Conservation (phyloP, 2,329 filamentous ascomycete species). For the Penicillium sumatraense region DNA sequence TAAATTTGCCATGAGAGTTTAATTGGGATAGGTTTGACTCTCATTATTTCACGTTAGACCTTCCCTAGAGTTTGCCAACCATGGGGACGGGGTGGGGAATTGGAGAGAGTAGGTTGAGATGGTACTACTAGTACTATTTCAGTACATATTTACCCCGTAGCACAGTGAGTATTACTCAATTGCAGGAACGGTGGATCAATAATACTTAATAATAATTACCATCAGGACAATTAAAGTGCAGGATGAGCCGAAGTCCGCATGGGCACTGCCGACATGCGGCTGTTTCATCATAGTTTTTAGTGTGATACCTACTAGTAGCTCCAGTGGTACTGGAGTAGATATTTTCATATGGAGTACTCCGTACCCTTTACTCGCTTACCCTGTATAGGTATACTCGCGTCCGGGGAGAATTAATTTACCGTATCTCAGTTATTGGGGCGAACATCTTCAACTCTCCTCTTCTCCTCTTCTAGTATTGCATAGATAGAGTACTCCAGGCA, state of each 20-base stretch:
- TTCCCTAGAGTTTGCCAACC: not conserved
- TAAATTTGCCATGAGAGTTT: not conserved
- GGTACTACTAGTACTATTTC: no score
- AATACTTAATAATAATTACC: no score
- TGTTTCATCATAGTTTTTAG: no score
- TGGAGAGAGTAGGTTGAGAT: not conserved
- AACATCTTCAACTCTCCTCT: not conserved
- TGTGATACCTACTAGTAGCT: no score
- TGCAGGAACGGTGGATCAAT: slow-evolving; percentile 1
- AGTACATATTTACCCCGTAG: no score
- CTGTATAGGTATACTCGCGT: no score
- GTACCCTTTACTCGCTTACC: no score
- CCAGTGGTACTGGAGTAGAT: no score
- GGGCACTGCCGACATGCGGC: not conserved
- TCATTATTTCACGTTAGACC: not conserved
- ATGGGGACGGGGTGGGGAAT: not conserved
- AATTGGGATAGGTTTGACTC: not conserved
- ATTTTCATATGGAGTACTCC: no score
- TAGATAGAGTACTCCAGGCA: no score
- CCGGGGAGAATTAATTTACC: no score
- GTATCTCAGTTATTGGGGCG: no score
- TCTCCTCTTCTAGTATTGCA: not conserved
- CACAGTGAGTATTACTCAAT: not conserved
- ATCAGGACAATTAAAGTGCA: not conserved
- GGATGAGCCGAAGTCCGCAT: not conserved